phyloP scores from a whole-genome alignment of 148 eudicot species.

The Fagopyrum tataricum region DNA sequence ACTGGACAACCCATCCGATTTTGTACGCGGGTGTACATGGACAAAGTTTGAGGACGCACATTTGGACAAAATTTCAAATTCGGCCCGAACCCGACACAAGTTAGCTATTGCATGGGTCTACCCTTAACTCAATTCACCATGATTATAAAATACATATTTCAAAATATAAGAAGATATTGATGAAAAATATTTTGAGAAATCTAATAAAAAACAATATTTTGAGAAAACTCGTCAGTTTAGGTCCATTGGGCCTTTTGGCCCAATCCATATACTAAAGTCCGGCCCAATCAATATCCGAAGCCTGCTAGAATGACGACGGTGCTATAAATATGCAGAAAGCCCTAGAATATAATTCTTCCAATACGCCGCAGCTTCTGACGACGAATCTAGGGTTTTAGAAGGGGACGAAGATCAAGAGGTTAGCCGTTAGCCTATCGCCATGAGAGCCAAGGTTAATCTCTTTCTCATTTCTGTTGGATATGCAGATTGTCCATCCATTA shows the following conservation, averaged over 20 bases:
- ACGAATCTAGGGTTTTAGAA: neutral
- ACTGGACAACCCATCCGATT: too few species aligned
- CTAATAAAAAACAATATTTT: too few species aligned
- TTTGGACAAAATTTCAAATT: too few species aligned
- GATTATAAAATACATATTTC: too few species aligned
- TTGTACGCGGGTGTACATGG: too few species aligned
- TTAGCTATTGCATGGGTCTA: too few species aligned
- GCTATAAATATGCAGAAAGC: neutral
- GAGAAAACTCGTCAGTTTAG: too few species aligned
- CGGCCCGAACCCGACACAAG: too few species aligned
- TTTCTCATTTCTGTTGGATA: neutral
- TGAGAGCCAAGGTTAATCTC: conserved; percentile 16
- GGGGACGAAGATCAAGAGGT: neutral
- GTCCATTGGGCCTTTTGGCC: conserved; percentile 3
- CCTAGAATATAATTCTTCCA: neutral
- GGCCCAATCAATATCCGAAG: neutral
- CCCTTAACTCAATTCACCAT: too few species aligned
- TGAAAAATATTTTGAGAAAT: too few species aligned
- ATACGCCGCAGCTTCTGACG: neutral
- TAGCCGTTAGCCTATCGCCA: neutral
- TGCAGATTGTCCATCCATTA: neutral
- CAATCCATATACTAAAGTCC: neutral
- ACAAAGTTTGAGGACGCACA: too few species aligned
- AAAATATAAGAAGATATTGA: too few species aligned
- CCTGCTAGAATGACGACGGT: neutral